Evolutionary conservation across 139 green algal genomes (phyloP).

Genomic region (Chlorella sp.): DNA sequence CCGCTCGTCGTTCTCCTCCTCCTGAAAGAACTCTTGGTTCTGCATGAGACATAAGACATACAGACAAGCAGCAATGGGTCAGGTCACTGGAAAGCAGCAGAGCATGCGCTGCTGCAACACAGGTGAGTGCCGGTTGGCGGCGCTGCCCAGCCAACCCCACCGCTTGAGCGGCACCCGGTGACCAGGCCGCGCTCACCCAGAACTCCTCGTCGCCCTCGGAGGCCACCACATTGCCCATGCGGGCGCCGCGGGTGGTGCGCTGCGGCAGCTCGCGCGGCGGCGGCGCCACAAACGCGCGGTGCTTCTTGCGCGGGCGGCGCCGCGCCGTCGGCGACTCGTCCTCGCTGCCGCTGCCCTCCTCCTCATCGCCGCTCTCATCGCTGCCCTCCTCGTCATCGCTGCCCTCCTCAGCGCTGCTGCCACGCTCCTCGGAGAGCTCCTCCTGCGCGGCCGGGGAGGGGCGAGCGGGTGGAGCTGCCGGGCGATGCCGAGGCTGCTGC

Average conservation of each 20-base stretch:
- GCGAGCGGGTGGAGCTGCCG: too few relatives aligned
- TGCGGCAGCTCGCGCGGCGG: slow-evolving; percentile 49
- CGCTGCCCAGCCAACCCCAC: neutral
- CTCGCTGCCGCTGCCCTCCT: neutral
- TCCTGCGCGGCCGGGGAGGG: neutral
- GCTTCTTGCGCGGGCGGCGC: slow-evolving; percentile 7
- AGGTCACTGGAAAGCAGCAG: too few relatives aligned
- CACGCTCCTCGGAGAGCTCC: slow-evolving; percentile 13
- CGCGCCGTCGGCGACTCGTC: neutral
- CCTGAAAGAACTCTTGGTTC: slow-evolving; percentile 78
- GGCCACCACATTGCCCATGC: slow-evolving; percentile 46
- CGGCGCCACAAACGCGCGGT: slow-evolving; percentile 19
- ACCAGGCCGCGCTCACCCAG: slow-evolving; percentile 49
- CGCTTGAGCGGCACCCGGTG: too few relatives aligned
- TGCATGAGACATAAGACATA: neutral
- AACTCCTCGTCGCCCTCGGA: slow-evolving; percentile 83
- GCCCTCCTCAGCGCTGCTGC: slow-evolving; percentile 27
- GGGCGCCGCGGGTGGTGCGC: slow-evolving; percentile 55
- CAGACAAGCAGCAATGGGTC: too few relatives aligned
- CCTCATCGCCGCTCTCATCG: slow-evolving; percentile 37
- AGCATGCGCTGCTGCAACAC: too few relatives aligned
- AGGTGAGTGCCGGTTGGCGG: too few relatives aligned
- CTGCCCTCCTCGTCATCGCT: slow-evolving; percentile 15
- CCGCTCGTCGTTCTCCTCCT: slow-evolving; percentile 74
- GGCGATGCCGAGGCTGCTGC: too few relatives aligned